Evolutionary conservation across 441 rosid genomes (phyloP).

Genomic region (Isatis lusitanica): DNA sequence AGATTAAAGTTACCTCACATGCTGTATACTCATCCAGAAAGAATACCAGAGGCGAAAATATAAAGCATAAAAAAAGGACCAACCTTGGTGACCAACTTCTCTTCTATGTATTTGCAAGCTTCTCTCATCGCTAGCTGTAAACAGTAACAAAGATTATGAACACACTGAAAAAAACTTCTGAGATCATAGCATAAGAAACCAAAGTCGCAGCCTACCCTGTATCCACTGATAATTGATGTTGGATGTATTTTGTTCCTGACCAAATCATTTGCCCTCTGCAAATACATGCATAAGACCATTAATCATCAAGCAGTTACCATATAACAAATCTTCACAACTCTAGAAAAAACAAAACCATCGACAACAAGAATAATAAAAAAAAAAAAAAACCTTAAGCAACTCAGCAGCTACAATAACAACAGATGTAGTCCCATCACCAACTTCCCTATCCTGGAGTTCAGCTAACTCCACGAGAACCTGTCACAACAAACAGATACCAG

Average conservation of each 20-base stretch:
- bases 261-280: conserved; percentile 90
- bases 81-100: conserved; percentile 86
- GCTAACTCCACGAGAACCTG: conserved; percentile 97
- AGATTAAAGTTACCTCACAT: not conserved
- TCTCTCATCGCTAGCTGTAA: conserved; percentile 98
- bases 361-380: conserved; percentile 25
- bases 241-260: conserved; percentile 98
- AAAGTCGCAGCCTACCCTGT: conserved; percentile 53
- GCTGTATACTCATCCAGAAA: not conserved
- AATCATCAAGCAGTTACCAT: conserved; percentile 7
- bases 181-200: not conserved
- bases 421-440: conserved; percentile 96
- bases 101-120: conserved; percentile 92
- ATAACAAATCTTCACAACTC: not conserved
- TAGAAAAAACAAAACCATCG: not conserved
- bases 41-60: not conserved
- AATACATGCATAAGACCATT: conserved; percentile 18
- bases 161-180: not conserved
- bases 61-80: conserved; percentile 17
- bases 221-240: conserved; percentile 95
- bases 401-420: conserved; percentile 96
- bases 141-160: conserved; percentile 17
- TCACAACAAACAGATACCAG: not conserved
- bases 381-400: conserved; percentile 69
- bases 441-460: conserved; percentile 97